These are phyloP conservation scores for Neonothopanus nambi DNA, from an alignment of 1,284 basidiomycete species.

Conservation along the genomic window DNA sequence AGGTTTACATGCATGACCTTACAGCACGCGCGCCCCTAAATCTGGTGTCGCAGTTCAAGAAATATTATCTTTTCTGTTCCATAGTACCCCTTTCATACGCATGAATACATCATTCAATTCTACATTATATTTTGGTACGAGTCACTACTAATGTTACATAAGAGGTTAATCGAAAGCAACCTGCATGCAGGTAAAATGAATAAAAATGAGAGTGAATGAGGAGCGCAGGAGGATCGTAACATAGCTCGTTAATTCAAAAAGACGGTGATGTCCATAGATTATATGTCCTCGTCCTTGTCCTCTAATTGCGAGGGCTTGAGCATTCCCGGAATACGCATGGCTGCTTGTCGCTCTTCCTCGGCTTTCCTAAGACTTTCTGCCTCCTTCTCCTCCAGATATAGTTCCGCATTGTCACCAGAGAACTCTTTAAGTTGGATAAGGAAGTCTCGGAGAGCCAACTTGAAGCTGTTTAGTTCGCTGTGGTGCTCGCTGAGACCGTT, in stretches of 20 bases:
- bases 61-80: too few species aligned
- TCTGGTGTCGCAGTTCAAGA: too few species aligned
- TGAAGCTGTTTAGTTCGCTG: slow-evolving; percentile 91
- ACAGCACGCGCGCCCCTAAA: too few species aligned
- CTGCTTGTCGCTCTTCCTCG: slow-evolving; percentile 83
- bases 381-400: slow-evolving; percentile 96
- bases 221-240: neutral
- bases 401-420: slow-evolving; percentile 67
- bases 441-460: slow-evolving; percentile 91
- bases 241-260: neutral
- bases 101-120: slow-evolving; percentile 14
- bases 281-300: slow-evolving; percentile 87
- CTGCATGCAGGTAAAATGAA: slow-evolving; percentile 12
- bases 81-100: too few species aligned
- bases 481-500: slow-evolving; percentile 84
- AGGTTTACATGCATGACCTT: neutral
- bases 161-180: slow-evolving; percentile 20
- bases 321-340: slow-evolving; percentile 97
- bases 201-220: slow-evolving; percentile 6
- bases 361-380: slow-evolving; percentile 69
- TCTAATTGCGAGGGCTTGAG: slow-evolving; percentile 94
- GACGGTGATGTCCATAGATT: slow-evolving; percentile 28
- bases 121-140: slow-evolving; percentile 20
- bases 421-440: slow-evolving; percentile 94
- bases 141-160: slow-evolving; percentile 24